Evolutionary conservation across 768 basidiomycete species (phyloP), one percentile per base, ranked within the genome.

Genomic region (Lepiota venenata): DNA sequence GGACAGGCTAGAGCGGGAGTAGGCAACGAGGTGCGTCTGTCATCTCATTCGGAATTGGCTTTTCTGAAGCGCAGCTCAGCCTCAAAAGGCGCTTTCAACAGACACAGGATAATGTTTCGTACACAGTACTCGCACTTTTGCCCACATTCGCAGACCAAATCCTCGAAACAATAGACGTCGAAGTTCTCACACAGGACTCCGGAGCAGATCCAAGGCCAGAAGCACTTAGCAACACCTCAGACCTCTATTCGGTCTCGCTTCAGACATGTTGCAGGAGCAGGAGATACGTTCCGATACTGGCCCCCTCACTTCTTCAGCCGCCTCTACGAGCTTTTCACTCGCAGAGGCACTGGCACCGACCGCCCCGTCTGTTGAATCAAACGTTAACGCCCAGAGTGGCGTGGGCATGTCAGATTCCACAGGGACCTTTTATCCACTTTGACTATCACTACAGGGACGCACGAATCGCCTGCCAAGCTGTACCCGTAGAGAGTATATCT

Each of bases 91-190:
- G 93, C 35, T 95, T 92, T 66, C 74, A 78, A 32, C 83, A 88
- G 58, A 91, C 85, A 21, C 85, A 88, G 59, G 83, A 90, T 55
- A 87, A 93, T 62, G 77, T 82, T 20, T 82, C 86, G 7, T 95
- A 83, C 63, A 92, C 88, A 0, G 73, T 87, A 44, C 81, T 88
- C 64, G 83, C 87, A 0, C 75, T 87, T 39, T 67, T 91, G 15
- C 84, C 86, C 1, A 84, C 85, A 1, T 76, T 92, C 15, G 77
- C 82, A 5, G 71, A 78, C 12, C 82, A 85, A 56, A 74, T 93
- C 11, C 68, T 88, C n/a, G 72, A 75, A 20, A 81, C 80, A 27
- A 87, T 93, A 82, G 84, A 93, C 58, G 87, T 93, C 15, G 91
- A 93, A 58, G 73, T 72, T 0, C 69, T 90, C 11, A 91, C 86